Conservation (phyloP, 164 flowering plant genomes). For the Umbilicus rupestris region DNA sequence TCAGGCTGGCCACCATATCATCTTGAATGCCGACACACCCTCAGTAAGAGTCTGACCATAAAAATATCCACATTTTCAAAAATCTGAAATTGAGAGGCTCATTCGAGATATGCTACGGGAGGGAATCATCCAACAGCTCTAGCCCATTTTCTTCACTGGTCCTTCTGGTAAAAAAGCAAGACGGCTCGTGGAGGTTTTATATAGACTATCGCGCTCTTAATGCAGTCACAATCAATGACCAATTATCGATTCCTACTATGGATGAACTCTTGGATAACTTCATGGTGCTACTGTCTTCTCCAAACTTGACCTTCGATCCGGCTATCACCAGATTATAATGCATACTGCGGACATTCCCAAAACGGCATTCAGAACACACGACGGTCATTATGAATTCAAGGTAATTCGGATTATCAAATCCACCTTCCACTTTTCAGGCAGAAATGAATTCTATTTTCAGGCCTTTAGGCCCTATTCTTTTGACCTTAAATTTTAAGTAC, state of each 20-base stretch:
- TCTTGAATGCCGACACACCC: neutral
- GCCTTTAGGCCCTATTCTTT: too few species aligned
- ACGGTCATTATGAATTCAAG: neutral
- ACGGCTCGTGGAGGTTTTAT: neutral
- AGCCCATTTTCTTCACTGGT: constrained; percentile 5
- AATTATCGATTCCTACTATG: too few species aligned
- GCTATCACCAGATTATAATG: constrained; percentile 2
- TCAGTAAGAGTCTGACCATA: neutral
- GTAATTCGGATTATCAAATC: neutral
- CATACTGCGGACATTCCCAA: neutral
- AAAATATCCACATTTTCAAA: too few species aligned
- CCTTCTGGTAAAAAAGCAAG: neutral
- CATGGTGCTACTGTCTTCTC: neutral
- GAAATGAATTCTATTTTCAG: too few species aligned
- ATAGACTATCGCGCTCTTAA: neutral
- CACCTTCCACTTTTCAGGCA: constrained; percentile 4
- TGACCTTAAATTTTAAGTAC: too few species aligned
- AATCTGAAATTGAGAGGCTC: too few species aligned
- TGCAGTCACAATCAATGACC: too few species aligned
- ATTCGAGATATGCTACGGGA: too few species aligned
- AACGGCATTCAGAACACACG: neutral
- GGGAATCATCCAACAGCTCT: neutral
- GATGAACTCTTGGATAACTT: too few species aligned
- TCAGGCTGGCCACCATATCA: neutral
- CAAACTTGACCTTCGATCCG: neutral